Evolutionary conservation across 1,284 basidiomycete species (phyloP), one percentile per base, ranked within the genome.

Genomic region (Irpex sp.): DNA sequence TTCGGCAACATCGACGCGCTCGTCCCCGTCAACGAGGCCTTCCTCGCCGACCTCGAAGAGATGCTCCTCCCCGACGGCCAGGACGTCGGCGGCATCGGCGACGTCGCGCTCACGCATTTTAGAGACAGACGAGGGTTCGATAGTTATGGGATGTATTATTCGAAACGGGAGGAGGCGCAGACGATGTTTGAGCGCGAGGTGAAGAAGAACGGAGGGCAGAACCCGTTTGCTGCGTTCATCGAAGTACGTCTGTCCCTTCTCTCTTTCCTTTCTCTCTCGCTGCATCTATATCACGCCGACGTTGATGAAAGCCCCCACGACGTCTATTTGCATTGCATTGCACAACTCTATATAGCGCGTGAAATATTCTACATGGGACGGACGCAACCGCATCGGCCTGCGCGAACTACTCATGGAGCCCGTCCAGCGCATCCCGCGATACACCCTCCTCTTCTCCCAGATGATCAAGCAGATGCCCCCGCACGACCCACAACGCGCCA

Each of bases 381-480:
- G 87, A 42, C 86, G 83, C 65, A 96, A 95, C 71, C 87, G 91
- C 62, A 85, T 96, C 56, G 95, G 96, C 12, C 80, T 99, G 48
- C 86, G 94, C 19, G 96, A 99, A 74, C 84, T 99, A 49, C 81
- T 99, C 49, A 98, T 98, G 86, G 97, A 99, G 71, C 97, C 97
- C n/a, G 93, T 98, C n/a, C 97, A 99, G 73, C 88, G 97, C 33
- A 94, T 99, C 65, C 96, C 97, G 1, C 83, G 96, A 61, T 99
- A 99, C 75, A 97, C 94, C 2, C 81, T 99, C 23, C 82, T 99
- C 65, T 93, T 98, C 74, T 89, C 94, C 66, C 88, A 82, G 1
- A 96, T 96, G 88, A 80, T 94, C 68, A 94, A 94, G 74, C 83
- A 90, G 69, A 91, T 96, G 90, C 82, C 83, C 10, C 82, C 83